Base-by-base conservation (phyloP, 208 protist genomes). In the Angomonas ambiguus region DNA sequence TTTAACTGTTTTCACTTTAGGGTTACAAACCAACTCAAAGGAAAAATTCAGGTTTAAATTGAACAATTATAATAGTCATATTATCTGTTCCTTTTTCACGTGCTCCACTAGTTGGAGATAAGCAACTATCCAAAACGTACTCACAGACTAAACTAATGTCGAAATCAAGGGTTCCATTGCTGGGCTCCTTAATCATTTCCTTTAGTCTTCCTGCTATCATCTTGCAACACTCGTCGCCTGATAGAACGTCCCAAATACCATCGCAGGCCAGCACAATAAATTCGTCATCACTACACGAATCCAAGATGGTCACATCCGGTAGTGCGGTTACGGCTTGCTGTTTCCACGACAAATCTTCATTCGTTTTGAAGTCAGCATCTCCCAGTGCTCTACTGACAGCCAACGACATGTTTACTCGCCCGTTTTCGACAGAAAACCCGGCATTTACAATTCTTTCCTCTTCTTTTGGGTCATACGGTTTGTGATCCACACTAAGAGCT, bases 181-280 rank as follows among this genome's bases (percentile, higher is more conserved):
- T 74, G 2, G 32, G 56, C 28, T 72, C 66, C 16, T 33, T 75
- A 60, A 73, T 25, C 3, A 59, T 4, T 8, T 31, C 71, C 35
- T 69, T 70, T 32, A 78, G 79, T 27, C 79, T 68, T 24, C 71
- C 62, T 55, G 72, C 62, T 13, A 89, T 67, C 5, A 92, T 42
- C 4, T 79, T 65, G 70, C 88, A 93, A 63, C 82, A 87, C 13
- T 85, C 79, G 13, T 94, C 83, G 65, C 85, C 92, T 20, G 75
- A 81, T 0, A 98, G 71, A 5, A 97, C 92, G 72, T 98, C 95
- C 92, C 93, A 98, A 35, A 98, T 84, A 35, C 95, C 95, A 71
- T 98, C 95, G 57, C 95, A 97, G 0, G 79, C 95, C 11, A 97
- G 69, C 41, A 98, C 76, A 60, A 97, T 80, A 74, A 98, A 97